Evolutionary conservation across 768 basidiomycete genomes (phyloP).

Genomic region (Russula earlei): DNA sequence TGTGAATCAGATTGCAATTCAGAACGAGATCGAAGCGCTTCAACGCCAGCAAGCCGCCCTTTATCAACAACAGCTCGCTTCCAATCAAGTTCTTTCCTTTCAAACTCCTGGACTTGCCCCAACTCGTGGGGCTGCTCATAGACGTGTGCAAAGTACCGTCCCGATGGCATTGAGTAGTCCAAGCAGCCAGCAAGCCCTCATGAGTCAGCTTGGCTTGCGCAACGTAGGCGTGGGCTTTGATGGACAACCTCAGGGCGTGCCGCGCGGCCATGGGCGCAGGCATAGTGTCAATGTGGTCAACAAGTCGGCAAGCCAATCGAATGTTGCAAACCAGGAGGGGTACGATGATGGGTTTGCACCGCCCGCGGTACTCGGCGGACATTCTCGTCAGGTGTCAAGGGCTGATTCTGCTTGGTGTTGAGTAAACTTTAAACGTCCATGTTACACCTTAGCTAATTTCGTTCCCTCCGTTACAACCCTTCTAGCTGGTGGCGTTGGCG

Average conservation of each 20-base stretch:
- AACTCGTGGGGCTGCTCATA: conserved; percentile 47
- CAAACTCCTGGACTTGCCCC: conserved; percentile 69
- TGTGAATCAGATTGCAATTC: conserved; percentile 62
- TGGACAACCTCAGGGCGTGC: conserved; percentile 53
- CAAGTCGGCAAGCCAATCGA: conserved; percentile 46
- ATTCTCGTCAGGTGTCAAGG: conserved; percentile 66
- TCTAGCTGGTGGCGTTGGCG: conserved; percentile 68
- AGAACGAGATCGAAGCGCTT: conserved; percentile 82
- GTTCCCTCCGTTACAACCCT: background rate
- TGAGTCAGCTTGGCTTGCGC: conserved; percentile 65
- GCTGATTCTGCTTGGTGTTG: conserved; percentile 85
- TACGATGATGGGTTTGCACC: conserved; percentile 78
- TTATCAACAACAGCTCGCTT: conserved; percentile 84
- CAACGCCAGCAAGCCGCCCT: conserved; percentile 87
- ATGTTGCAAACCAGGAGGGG: conserved; percentile 48
- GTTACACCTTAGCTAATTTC: conserved; percentile 4
- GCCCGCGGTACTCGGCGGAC: conserved; percentile 48
- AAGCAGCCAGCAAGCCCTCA: conserved; percentile 41
- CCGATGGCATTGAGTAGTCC: conserved; percentile 42
- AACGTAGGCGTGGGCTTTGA: conserved; percentile 48
- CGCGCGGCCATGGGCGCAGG: conserved; percentile 78
- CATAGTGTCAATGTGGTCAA: conserved; percentile 91
- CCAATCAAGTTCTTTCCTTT: conserved; percentile 74
- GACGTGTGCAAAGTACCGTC: conserved; percentile 81
- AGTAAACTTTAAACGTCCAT: conserved; percentile 41